Base-by-base conservation (phyloP, 208 protist species). In the Trypanosoma boissoni region DNA sequence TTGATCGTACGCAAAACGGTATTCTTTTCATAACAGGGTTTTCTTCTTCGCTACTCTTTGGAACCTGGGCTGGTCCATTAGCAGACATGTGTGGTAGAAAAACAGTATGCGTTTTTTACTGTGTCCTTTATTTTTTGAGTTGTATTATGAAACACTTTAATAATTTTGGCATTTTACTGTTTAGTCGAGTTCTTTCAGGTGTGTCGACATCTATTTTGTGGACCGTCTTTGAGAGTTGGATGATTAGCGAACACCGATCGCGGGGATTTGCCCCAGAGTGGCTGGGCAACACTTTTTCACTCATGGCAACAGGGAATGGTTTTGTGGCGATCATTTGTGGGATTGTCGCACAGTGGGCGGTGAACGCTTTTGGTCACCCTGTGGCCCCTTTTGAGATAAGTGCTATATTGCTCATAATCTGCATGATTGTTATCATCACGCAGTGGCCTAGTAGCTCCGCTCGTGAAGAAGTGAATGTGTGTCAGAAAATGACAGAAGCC, bases 141-240 rank as follows among this genome's bases (percentile, higher is more conserved):
- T 61, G 67, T 42, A 23, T 73, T 2, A 81, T 65, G 9, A 88
- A 82, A 43, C 24, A 61, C 8, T 52, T 71, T 21, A 51, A 39
- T 45, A 55, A 65, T 27, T 75, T 80, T 16, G 27, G 18, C n/a
- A 32, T 79, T 0, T 52, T 97, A 0, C 32, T 93, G 16, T 0
- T 93, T 20, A 92, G 89, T 16, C 80, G 91, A 56, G 45, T 96
- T 6, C 49, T 91, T 4, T 62, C 66, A 18, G 91, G 91, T 43
- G 74, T 97, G 10, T 63, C 88, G 5, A 96, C 91, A 6, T 95
- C 86, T 5, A 64, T 97, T 21, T 63, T 97, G n/a, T 90, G 75
- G 48, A 90, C 86, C 2, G 65, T 72, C 8, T 96, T 97, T 76
- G 94, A 97, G 65, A 54, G 83, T 31, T 97, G 94, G 94, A 91